phyloP scores from a whole-genome alignment of 805 yeast species.

The Wickerhamiella azymoides region DNA sequence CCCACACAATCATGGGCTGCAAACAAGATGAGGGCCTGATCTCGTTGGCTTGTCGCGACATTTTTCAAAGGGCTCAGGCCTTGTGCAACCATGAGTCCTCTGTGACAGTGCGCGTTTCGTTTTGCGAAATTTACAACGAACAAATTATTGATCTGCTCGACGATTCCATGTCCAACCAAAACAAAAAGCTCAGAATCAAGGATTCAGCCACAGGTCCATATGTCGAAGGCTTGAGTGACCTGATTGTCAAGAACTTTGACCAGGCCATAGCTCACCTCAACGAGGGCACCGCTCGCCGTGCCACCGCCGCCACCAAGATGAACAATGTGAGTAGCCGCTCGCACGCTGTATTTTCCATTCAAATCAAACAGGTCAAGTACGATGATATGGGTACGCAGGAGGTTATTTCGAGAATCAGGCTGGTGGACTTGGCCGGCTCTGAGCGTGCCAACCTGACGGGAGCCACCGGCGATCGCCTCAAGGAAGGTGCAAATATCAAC shows the following conservation, averaged over 20 bases:
- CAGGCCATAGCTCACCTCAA: slow-evolving; percentile 37
- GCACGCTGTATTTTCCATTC: slow-evolving; percentile 62
- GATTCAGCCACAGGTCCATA: slow-evolving; percentile 61
- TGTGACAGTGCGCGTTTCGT: slow-evolving; percentile 39
- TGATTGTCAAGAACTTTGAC: slow-evolving; percentile 32
- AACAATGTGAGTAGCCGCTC: slow-evolving; percentile 64
- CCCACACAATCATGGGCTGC: slow-evolving; percentile 66
- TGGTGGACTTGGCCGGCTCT: slow-evolving; percentile 76
- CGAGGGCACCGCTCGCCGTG: slow-evolving; percentile 41
- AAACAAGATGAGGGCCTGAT: slow-evolving; percentile 45
- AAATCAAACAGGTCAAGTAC: slow-evolving; percentile 41
- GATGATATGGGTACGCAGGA: slow-evolving; percentile 27
- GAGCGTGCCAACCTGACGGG: slow-evolving; percentile 56
- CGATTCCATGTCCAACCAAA: slow-evolving; percentile 8
- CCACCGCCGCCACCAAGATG: slow-evolving; percentile 62
- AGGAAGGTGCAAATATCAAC: slow-evolving; percentile 68
- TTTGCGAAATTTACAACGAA: slow-evolving; percentile 67
- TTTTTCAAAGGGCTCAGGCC: slow-evolving; percentile 33
- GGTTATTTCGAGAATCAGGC: slow-evolving; percentile 44
- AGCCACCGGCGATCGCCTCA: slow-evolving; percentile 40
- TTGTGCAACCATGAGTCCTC: slow-evolving; percentile 28
- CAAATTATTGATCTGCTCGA: slow-evolving; percentile 50
- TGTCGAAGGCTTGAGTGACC: slow-evolving; percentile 52
- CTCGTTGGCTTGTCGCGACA: slow-evolving; percentile 42
- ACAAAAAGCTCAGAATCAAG: slow-evolving; percentile 36